phyloP scores from a whole-genome alignment of 2,329 filamentous ascomycete genomes.

The Diplodia intermedia region DNA sequence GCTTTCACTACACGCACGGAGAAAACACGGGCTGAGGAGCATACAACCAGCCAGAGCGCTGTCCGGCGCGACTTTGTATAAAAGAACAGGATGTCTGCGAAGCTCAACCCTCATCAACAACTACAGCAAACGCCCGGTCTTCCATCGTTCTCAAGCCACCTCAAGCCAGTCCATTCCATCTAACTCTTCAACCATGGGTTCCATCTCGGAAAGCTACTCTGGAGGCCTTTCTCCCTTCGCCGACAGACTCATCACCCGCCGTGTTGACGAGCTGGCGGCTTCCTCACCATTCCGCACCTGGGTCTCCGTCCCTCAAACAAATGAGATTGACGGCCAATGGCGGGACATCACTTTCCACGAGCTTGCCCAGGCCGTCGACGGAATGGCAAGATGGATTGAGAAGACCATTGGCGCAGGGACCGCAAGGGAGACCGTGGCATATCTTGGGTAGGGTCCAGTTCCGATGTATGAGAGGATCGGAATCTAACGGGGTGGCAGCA shows the following conservation, averaged over 20 bases:
- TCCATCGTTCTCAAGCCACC: background rate
- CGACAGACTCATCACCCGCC: conserved; percentile 18
- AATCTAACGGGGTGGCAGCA: background rate
- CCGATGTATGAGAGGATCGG: background rate
- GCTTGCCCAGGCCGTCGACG: conserved; percentile 13
- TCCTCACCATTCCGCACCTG: conserved; percentile 17
- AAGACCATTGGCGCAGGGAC: conserved; percentile 20
- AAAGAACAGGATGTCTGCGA: background rate
- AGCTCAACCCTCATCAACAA: background rate
- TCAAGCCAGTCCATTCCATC: background rate
- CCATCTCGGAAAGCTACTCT: conserved; percentile 1
- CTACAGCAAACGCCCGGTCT: background rate
- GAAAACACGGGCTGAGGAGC: conserved; percentile 8
- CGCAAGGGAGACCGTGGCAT: conserved; percentile 29
- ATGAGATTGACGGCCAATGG: conserved; percentile 29
- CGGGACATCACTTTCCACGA: conserved; percentile 28
- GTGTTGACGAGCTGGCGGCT: conserved; percentile 29
- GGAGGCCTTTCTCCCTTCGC: conserved; percentile 30
- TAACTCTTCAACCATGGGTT: conserved; percentile 16
- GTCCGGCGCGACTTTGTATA: background rate
- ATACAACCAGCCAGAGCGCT: background rate
- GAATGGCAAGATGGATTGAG: conserved; percentile 31
- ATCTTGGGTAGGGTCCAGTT: conserved; percentile 20
- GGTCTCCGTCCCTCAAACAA: conserved; percentile 22
- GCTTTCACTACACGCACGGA: conserved; percentile 22